Evolutionary conservation across 1,139 yeast genomes (phyloP).

Genomic region (Yamadazyma aaseri): DNA sequence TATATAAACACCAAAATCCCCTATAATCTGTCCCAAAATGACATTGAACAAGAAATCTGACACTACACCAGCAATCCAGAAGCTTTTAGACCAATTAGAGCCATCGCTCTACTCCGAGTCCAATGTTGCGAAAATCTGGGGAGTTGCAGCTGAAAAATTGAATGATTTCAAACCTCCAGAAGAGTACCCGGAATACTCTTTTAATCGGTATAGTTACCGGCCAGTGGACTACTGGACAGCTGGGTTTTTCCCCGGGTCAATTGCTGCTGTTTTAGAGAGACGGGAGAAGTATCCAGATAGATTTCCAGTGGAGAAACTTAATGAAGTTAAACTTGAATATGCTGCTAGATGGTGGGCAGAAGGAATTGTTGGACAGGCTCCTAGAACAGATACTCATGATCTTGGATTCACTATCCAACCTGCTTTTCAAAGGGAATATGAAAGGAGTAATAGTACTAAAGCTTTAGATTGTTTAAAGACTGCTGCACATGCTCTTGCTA

Average conservation of each 20-base stretch:
- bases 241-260: slow-evolving; percentile 26
- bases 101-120: slow-evolving; percentile 13
- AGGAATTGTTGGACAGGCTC: slow-evolving; percentile 16
- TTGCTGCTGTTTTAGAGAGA: slow-evolving; percentile 21
- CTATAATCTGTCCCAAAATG: too few relatives aligned
- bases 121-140: slow-evolving; percentile 16
- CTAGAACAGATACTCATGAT: slow-evolving; percentile 26
- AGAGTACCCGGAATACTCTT: slow-evolving; percentile 14
- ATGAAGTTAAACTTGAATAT: slow-evolving; percentile 15
- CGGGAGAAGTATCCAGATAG: slow-evolving; percentile 12
- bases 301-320: slow-evolving; percentile 10
- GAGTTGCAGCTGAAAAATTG: slow-evolving; percentile 11
- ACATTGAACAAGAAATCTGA: too few relatives aligned
- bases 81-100: slow-evolving; percentile 6
- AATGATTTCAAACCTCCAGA: slow-evolving; percentile 10
- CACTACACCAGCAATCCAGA: too few relatives aligned
- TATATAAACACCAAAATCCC: too few relatives aligned
- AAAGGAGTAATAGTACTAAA: slow-evolving; percentile 12
- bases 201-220: slow-evolving; percentile 15
- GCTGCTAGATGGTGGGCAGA: slow-evolving; percentile 23
- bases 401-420: slow-evolving; percentile 25
- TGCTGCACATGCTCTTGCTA: slow-evolving; percentile 24
- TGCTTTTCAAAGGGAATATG: slow-evolving; percentile 21
- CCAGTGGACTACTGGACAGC: slow-evolving; percentile 25
- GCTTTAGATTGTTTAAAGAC: slow-evolving; percentile 18